phyloP scores from a whole-genome alignment of 225 moss, liverwort and hornwort genomes.

The Bryum argenteum region DNA sequence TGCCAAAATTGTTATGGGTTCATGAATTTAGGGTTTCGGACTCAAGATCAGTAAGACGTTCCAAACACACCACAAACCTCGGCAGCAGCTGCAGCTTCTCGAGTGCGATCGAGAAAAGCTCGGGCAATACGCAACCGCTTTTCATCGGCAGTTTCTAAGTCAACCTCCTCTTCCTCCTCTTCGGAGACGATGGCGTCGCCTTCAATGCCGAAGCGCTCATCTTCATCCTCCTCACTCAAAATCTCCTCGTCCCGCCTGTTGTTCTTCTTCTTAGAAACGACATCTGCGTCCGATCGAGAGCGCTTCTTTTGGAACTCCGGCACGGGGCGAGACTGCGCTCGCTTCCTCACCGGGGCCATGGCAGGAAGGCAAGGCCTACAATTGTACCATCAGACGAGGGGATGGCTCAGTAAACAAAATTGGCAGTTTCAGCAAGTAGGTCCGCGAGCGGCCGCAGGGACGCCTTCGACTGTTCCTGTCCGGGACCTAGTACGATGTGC shows the following conservation, averaged over 20 bases:
- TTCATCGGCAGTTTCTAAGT: constrained; percentile 84
- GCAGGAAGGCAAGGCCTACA: constrained; percentile 18
- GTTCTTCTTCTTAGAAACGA: constrained; percentile 7
- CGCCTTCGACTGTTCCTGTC: too few species aligned
- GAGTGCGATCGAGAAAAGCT: constrained; percentile 79
- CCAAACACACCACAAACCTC: constrained; percentile 32
- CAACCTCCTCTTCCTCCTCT: constrained; percentile 49
- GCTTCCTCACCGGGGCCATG: constrained; percentile 61
- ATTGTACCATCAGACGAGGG: constrained; percentile 26
- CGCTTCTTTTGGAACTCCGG: constrained; percentile 40
- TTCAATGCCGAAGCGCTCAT: constrained; percentile 45
- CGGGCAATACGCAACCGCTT: constrained; percentile 89
- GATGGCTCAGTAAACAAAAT: background rate
- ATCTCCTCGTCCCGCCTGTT: constrained; percentile 68
- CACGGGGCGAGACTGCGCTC: constrained; percentile 37
- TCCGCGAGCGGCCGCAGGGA: too few species aligned
- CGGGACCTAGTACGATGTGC: too few species aligned
- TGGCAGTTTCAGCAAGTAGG: background rate
- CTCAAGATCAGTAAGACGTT: background rate
- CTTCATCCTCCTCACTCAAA: constrained; percentile 82
- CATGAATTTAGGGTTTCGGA: background rate
- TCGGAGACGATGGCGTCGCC: constrained; percentile 42
- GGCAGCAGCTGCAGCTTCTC: constrained; percentile 63
- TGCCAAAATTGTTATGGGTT: background rate
- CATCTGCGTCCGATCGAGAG: constrained; percentile 24